phyloP scores from a whole-genome alignment of 495 filamentous ascomycete species.

The Aspergillus homomorphus region DNA sequence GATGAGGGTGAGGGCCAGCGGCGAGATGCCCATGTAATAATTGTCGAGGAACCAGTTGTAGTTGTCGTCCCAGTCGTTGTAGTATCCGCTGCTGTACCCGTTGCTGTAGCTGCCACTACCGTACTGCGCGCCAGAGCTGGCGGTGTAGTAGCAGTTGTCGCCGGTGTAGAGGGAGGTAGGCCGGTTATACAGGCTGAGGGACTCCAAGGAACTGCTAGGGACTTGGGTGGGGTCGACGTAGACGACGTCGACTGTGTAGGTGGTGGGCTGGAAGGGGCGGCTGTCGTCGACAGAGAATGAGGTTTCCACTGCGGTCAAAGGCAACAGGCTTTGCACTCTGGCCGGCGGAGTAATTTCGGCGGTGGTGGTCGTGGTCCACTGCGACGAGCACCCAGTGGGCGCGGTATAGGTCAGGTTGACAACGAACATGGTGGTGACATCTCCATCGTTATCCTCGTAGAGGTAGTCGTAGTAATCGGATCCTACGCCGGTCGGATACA shows the following conservation, averaged over 20 bases:
- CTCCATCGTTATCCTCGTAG: constrained; percentile 13
- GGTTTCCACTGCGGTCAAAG: constrained; percentile 24
- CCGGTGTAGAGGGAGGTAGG: constrained; percentile 22
- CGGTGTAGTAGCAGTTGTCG: constrained; percentile 10
- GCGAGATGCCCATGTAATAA: constrained; percentile 28
- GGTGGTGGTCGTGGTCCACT: constrained; percentile 29
- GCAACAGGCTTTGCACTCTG: constrained; percentile 18
- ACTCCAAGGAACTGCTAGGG: constrained; percentile 21
- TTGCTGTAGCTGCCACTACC: not conserved
- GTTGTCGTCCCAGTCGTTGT: constrained; percentile 2
- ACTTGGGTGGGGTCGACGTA: constrained; percentile 33
- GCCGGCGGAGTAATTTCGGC: constrained; percentile 19
- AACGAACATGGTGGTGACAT: constrained; percentile 28
- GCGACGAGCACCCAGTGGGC: constrained; percentile 30
- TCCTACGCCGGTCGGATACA: constrained; percentile 31
- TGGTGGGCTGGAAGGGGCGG: constrained; percentile 27
- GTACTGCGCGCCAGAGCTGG: not conserved
- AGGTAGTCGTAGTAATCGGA: constrained; percentile 11
- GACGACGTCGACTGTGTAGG: constrained; percentile 29
- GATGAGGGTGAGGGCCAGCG: constrained; percentile 35
- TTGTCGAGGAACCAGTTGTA: constrained; percentile 27
- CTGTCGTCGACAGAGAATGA: constrained; percentile 30
- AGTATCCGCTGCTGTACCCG: constrained; percentile 12
- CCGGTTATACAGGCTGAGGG: constrained; percentile 22
- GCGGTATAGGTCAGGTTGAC: constrained; percentile 38